A percentile compares a stretch with the other conserved stretches of the same genome.
Evolutionary conservation across 164 flowering plant genomes (phyloP).

Genomic region (Umbilicus rupestris): DNA sequence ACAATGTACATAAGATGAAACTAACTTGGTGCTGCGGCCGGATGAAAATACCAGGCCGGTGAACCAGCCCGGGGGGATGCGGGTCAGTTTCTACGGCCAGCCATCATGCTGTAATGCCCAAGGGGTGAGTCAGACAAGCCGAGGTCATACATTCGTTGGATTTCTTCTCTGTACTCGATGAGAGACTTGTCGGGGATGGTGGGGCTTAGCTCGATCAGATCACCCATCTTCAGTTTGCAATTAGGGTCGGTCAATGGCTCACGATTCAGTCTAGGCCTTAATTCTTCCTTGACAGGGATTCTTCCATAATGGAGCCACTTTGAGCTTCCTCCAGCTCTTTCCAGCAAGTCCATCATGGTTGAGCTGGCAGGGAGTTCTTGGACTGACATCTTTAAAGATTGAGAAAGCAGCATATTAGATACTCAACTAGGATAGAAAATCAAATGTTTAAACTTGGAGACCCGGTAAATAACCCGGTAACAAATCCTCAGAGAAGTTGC

Average conservation of each 20-base stretch:
- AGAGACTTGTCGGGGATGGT: slow-evolving; percentile 68
- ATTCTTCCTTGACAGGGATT: slow-evolving; percentile 65
- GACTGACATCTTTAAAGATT: slow-evolving; percentile 76
- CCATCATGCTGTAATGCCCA: slow-evolving; percentile 18
- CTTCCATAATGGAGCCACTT: slow-evolving; percentile 54
- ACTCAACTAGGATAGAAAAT: not conserved
- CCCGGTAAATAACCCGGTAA: too few relatives aligned
- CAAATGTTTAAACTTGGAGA: too few relatives aligned
- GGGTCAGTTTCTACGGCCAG: slow-evolving; percentile 38
- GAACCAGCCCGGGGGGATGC: not conserved
- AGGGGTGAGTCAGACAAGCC: slow-evolving; percentile 25
- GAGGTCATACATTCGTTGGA: slow-evolving; percentile 79
- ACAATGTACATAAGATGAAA: slow-evolving; percentile 16
- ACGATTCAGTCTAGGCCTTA: slow-evolving; percentile 74
- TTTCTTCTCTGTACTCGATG: slow-evolving; percentile 74
- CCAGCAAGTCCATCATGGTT: slow-evolving; percentile 57
- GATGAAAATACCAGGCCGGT: too few relatives aligned
- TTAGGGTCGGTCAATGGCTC: slow-evolving; percentile 49
- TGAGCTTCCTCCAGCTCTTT: slow-evolving; percentile 53
- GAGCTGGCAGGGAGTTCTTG: slow-evolving; percentile 77
- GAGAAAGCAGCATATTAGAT: not conserved
- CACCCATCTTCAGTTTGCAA: slow-evolving; percentile 85
- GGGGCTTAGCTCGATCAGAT: slow-evolving; percentile 82
- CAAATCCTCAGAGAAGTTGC: not conserved
- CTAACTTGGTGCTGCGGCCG: slow-evolving; percentile 6